Conservation (phyloP, 2,329 filamentous ascomycete species). For the Cordyceps sp. region DNA sequence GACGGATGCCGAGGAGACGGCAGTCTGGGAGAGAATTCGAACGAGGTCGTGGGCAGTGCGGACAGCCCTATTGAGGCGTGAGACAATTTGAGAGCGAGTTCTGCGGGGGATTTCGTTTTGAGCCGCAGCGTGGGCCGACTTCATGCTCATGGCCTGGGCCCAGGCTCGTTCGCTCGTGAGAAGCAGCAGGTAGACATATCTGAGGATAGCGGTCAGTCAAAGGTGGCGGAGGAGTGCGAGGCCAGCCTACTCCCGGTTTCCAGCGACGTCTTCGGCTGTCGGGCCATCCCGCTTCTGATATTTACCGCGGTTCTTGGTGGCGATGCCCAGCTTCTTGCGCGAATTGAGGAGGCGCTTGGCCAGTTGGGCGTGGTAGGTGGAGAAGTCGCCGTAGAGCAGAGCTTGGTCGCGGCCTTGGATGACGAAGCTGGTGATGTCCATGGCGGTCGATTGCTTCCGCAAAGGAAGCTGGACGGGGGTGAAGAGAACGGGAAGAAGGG, state of each 20-base stretch:
- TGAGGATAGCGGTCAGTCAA: slow-evolving; percentile 16
- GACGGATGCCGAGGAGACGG: slow-evolving; percentile 46
- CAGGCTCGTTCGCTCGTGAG: slow-evolving; percentile 81
- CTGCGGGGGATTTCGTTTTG: slow-evolving; percentile 64
- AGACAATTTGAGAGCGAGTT: slow-evolving; percentile 76
- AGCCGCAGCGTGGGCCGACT: slow-evolving; percentile 63
- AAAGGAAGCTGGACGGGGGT: background rate
- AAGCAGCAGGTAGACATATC: slow-evolving; percentile 63
- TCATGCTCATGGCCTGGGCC: slow-evolving; percentile 93
- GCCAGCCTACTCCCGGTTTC: slow-evolving; percentile 57
- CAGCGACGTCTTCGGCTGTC: slow-evolving; percentile 57
- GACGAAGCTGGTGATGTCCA: slow-evolving; percentile 85
- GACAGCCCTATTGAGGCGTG: slow-evolving; percentile 67
- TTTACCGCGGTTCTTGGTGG: slow-evolving; percentile 75
- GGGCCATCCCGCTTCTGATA: slow-evolving; percentile 55
- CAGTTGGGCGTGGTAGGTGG: slow-evolving; percentile 65
- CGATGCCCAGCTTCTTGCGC: slow-evolving; percentile 70
- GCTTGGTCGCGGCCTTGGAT: slow-evolving; percentile 66
- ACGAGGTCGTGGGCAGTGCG: slow-evolving; percentile 53
- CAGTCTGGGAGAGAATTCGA: slow-evolving; percentile 43
- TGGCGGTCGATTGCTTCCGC: slow-evolving; percentile 16
- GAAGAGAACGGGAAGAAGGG: too few relatives aligned
- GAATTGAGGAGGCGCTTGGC: slow-evolving; percentile 67
- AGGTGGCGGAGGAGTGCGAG: background rate
- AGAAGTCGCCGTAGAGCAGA: slow-evolving; percentile 77